Conservation (phyloP, 345 rosid species). For the Gossypium arboreum region DNA sequence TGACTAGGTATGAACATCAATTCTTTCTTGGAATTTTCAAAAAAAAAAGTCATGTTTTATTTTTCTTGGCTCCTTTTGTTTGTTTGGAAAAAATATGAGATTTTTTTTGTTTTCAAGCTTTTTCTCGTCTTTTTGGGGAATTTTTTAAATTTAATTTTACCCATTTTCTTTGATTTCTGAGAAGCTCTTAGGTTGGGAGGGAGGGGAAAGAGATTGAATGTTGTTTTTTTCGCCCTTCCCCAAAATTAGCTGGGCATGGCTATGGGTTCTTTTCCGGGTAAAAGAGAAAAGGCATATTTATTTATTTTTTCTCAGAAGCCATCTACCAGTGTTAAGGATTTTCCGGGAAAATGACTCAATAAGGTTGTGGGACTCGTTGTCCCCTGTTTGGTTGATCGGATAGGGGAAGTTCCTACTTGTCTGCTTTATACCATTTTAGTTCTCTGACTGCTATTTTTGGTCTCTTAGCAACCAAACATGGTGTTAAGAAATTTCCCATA, state of each 20-base stretch:
- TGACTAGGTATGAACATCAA: constrained; percentile 40
- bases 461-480: not conserved
- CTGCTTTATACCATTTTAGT: not conserved
- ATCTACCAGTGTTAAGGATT: not conserved
- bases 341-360: not conserved
- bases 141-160: not conserved
- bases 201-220: not conserved
- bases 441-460: not conserved
- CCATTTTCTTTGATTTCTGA: not conserved
- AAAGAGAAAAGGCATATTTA: not conserved
- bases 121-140: not conserved
- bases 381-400: constrained; percentile 29
- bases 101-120: not conserved
- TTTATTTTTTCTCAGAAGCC: not conserved
- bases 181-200: not conserved
- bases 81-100: not conserved
- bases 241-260: not conserved
- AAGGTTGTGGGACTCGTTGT: not conserved
- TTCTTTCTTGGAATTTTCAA: not conserved
- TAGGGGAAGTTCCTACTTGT: not conserved
- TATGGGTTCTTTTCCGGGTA: not conserved
- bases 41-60: not conserved
- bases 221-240: not conserved
- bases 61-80: not conserved
- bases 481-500: not conserved